These are phyloP conservation scores for Amanita molliuscula DNA, from an alignment of 768 basidiomycete genomes.

Conservation along the genomic window DNA sequence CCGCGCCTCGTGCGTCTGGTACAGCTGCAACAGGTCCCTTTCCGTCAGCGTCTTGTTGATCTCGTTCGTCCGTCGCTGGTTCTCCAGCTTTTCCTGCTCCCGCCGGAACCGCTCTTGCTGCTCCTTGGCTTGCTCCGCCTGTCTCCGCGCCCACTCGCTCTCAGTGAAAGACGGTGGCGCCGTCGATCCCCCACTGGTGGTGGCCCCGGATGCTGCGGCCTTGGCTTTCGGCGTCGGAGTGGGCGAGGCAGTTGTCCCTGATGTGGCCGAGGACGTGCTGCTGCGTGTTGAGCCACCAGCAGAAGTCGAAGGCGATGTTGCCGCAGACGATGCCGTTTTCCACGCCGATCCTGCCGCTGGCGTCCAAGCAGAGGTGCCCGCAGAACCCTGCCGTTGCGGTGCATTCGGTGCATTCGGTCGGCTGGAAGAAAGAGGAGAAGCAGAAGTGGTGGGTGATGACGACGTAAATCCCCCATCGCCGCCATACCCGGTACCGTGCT, in stretches of 20 bases:
- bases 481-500: conserved; percentile 24
- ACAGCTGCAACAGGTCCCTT: conserved; percentile 45
- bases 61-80: conserved; percentile 40
- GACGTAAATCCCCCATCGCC: conserved; percentile 14
- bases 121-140: conserved; percentile 49
- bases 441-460: conserved; percentile 15
- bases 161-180: conserved; percentile 20
- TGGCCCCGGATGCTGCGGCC: conserved; percentile 3
- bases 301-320: conserved; percentile 16
- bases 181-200: not conserved
- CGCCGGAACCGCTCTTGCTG: conserved; percentile 63
- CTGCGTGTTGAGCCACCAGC: conserved; percentile 15
- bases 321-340: conserved; percentile 17
- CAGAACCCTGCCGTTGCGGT: conserved; percentile 12
- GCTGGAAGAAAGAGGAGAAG: conserved; percentile 19
- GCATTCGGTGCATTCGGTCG: conserved; percentile 13
- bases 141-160: conserved; percentile 52
- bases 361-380: conserved; percentile 8
- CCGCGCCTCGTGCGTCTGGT: conserved; percentile 50
- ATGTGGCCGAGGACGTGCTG: conserved; percentile 11
- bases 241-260: conserved; percentile 8
- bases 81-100: conserved; percentile 56
- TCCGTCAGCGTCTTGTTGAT: conserved; percentile 25
- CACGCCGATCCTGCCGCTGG: conserved; percentile 14
- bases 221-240: conserved; percentile 16